Base-by-base conservation (phyloP, 129 eudicot genomes). In the Tagetes erecta region DNA sequence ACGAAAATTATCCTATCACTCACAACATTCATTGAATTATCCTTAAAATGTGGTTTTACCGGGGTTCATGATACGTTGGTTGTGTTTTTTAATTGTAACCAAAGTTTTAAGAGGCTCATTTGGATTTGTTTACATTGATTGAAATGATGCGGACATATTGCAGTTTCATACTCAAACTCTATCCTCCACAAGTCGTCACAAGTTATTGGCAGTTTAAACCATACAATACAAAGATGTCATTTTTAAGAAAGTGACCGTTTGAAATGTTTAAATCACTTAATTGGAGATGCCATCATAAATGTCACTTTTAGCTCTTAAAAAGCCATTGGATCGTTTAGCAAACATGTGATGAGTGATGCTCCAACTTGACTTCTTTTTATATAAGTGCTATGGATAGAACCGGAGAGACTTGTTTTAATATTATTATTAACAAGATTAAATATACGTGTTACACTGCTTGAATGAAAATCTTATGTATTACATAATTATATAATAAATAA, bases 151-250 rank as follows among this genome's bases (percentile, higher is more conserved):
- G 34, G 73, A 76, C 80, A 39, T 67, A 33, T 6, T 68, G 31
- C 45, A 56, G 40, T 67, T 76, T 55, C 60, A 8, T 56, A 2
- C 13, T 34, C 68, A 33, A 42, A 27, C 64, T 40, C 58, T 74
- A 42, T 44, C 58, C 10, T 58, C 77, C 77, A 74, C 80, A 57
- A 68, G 40, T 56, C 45, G 59, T 14, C 31, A 63, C 31, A 75
- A 50, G 30, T 52, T 6, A 75, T 6, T 20, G 40, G 6, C 39
- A 49, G 57, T 68, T 33, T 68, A 35, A 37, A 56, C 80, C 75
- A 76, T 33, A 45, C 50, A 68, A 44, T 57, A 68, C 45, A 45
- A 44, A 67, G 59, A 55, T 67, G 55, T n/a, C 39, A 55, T 40
- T 3, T 14, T 67, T 13, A 46, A 41, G 80, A 76, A 67, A 76